phyloP scores from a whole-genome alignment of 139 green algal genomes.

The Gonium pectorale region DNA sequence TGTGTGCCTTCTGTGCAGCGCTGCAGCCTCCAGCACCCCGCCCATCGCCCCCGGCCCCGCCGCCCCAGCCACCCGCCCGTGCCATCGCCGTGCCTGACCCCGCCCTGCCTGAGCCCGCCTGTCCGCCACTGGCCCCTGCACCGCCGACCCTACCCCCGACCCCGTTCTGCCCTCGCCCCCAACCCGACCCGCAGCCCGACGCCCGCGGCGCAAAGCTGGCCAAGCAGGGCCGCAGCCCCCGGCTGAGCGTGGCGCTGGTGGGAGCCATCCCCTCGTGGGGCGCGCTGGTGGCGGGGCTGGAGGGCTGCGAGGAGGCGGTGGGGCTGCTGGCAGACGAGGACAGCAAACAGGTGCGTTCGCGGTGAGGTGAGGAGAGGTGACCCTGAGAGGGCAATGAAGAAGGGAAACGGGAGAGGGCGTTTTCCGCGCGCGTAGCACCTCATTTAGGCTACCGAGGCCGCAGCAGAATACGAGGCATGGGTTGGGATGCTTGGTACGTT shows the following conservation, averaged over 20 bases:
- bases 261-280: constrained; percentile 12
- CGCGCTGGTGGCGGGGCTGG: not conserved
- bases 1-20: no score
- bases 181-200: not conserved
- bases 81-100: not conserved
- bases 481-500: no score
- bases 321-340: constrained; percentile 31
- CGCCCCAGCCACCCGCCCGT: no score
- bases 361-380: no score
- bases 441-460: no score
- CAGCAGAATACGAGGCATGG: no score
- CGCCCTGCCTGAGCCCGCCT: not conserved
- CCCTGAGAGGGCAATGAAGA: no score
- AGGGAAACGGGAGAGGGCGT: no score
- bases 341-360: not conserved
- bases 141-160: no score
- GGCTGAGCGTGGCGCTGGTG: not conserved
- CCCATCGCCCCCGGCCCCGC: no score
- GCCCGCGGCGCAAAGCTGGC: constrained; percentile 24
- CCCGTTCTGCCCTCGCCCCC: not conserved
- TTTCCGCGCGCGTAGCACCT: no score
- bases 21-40: no score
- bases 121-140: not conserved
- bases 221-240: not conserved
- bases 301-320: constrained; percentile 8